These are phyloP conservation scores for Babesia sp. DNA, from an alignment of 169 alveolate genomes.

Conservation along the genomic window DNA sequence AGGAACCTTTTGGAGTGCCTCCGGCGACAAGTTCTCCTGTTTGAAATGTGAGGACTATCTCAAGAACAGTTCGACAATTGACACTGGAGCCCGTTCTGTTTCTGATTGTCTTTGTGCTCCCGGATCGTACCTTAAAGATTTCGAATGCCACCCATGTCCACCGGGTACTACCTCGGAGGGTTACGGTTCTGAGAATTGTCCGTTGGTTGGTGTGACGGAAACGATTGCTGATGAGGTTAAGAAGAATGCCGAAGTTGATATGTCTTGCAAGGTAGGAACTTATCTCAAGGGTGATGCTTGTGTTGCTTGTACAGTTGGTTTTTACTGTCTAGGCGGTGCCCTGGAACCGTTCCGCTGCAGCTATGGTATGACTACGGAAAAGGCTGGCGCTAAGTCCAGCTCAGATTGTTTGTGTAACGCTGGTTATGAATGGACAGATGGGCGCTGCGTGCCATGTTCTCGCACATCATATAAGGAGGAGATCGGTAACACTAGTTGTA, in stretches of 20 bases:
- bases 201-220: conserved; percentile 3
- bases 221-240: conserved; percentile 12
- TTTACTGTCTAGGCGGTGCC: conserved; percentile 47
- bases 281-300: conserved; percentile 62
- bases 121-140: conserved; percentile 63
- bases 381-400: conserved; percentile 9
- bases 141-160: conserved; percentile 70
- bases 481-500: conserved; percentile 51
- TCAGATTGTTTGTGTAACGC: conserved; percentile 71
- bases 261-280: conserved; percentile 66
- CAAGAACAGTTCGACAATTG: conserved; percentile 63
- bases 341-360: conserved; percentile 31
- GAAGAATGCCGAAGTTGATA: conserved; percentile 41
- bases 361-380: conserved; percentile 45
- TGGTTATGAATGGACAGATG: conserved; percentile 73
- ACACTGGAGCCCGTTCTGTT: conserved; percentile 54
- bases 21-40: conserved; percentile 10
- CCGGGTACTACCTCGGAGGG: conserved; percentile 59
- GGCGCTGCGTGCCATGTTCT: conserved; percentile 35
- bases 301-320: conserved; percentile 59
- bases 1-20: conserved; percentile 32
- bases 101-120: conserved; percentile 69
- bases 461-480: conserved; percentile 40
- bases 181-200: conserved; percentile 63
- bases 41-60: conserved; percentile 48